Conservation (phyloP, 2,329 filamentous ascomycete genomes). For the Endothia cerciana region DNA sequence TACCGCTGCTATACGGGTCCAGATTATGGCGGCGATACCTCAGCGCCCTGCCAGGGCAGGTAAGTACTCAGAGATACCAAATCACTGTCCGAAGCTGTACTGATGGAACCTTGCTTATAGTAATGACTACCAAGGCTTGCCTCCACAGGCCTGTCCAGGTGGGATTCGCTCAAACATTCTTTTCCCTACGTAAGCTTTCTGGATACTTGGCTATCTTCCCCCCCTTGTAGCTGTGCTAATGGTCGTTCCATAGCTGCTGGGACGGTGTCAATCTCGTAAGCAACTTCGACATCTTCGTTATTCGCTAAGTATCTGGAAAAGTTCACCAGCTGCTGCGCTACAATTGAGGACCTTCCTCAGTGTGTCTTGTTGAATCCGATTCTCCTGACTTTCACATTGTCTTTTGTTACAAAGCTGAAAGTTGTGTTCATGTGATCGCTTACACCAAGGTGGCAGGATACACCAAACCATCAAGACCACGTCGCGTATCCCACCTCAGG, state of each 20-base stretch:
- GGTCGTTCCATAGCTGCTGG: slow-evolving; percentile 51
- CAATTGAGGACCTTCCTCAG: background rate
- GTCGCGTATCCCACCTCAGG: slow-evolving; percentile 42
- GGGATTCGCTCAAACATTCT: slow-evolving; percentile 52
- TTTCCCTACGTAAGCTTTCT: slow-evolving; percentile 57
- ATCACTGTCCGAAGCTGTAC: background rate
- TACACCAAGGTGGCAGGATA: slow-evolving; percentile 36
- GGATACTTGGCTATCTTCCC: slow-evolving; percentile 54
- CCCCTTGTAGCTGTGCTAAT: slow-evolving; percentile 52
- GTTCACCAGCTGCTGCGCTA: background rate
- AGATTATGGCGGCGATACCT: slow-evolving; percentile 4
- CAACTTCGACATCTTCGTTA: background rate
- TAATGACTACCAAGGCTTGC: slow-evolving; percentile 40
- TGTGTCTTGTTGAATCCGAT: background rate
- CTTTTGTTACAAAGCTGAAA: background rate
- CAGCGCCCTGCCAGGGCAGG: slow-evolving; percentile 11
- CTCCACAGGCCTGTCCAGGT: slow-evolving; percentile 44
- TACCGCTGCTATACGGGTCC: slow-evolving; percentile 11
- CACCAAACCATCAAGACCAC: slow-evolving; percentile 50
- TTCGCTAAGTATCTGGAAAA: background rate
- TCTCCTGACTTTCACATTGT: background rate
- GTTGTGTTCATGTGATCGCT: background rate
- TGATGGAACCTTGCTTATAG: background rate
- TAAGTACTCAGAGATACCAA: background rate
- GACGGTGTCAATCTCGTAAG: slow-evolving; percentile 48